Evolutionary conservation across 2,329 filamentous ascomycete genomes (phyloP).

Genomic region (Tolypocladium nubicola): DNA sequence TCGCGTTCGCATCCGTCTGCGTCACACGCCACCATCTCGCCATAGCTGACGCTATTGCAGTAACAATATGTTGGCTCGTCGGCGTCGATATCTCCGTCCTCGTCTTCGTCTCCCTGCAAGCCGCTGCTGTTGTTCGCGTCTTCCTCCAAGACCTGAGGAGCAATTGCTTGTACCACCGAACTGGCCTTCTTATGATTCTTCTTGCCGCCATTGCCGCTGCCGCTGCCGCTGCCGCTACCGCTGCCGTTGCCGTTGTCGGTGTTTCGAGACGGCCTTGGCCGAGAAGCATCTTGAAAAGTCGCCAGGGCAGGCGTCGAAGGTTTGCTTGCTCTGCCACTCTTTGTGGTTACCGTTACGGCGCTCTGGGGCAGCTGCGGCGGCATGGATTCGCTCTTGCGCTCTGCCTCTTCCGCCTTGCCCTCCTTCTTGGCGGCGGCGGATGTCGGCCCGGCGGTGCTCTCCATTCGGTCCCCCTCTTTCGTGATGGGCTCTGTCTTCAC

Average conservation of each 20-base stretch:
- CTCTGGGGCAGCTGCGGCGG: slow-evolving; percentile 26
- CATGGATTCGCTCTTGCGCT: slow-evolving; percentile 34
- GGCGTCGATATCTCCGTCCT: slow-evolving; percentile 51
- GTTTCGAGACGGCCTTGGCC: slow-evolving; percentile 44
- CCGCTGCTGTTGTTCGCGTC: slow-evolving; percentile 34
- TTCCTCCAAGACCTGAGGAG: slow-evolving; percentile 15
- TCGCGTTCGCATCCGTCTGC: slow-evolving; percentile 61
- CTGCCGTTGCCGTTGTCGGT: slow-evolving; percentile 26
- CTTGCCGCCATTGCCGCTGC: slow-evolving; percentile 23
- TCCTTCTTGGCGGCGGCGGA: slow-evolving; percentile 30
- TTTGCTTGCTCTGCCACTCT: slow-evolving; percentile 56
- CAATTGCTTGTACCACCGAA: slow-evolving; percentile 25
- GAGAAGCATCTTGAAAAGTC: slow-evolving; percentile 45
- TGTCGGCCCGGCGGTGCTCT: slow-evolving; percentile 15
- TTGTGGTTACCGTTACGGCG: slow-evolving; percentile 44
- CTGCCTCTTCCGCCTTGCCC: slow-evolving; percentile 24
- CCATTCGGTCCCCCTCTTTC: slow-evolving; percentile 21
- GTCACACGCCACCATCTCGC: slow-evolving; percentile 78
- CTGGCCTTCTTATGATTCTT: slow-evolving; percentile 49
- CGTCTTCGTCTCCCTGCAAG: slow-evolving; percentile 24
- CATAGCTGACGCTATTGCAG: slow-evolving; percentile 70
- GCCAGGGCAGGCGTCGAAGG: slow-evolving; percentile 53
- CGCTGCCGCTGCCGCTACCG: neutral
- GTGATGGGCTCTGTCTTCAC: slow-evolving; percentile 21
- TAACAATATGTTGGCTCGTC: slow-evolving; percentile 71